A percentile compares a stretch with the other conserved stretches of the same genome.
phyloP scores from a whole-genome alignment of 768 basidiomycete genomes.

The Coprinopsis strossmayeri region DNA sequence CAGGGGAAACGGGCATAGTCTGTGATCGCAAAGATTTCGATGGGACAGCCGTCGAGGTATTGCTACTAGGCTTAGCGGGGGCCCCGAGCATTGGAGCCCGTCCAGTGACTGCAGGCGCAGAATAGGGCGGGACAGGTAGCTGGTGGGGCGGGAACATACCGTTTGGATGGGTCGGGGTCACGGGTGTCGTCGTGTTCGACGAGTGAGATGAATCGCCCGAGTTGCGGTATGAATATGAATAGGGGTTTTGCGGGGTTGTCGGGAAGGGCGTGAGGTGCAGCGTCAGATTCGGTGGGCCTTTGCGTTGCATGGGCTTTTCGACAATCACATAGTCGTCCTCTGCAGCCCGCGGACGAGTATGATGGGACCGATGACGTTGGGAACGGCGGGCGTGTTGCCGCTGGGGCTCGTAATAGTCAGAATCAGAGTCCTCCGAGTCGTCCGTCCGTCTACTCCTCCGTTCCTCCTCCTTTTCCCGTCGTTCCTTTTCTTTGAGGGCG shows the following conservation, averaged over 20 bases:
- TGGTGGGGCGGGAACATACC: neutral
- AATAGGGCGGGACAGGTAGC: neutral
- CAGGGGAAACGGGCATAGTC: neutral
- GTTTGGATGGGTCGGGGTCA: neutral
- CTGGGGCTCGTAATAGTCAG: neutral
- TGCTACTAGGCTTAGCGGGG: neutral
- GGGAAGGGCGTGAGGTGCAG: constrained; percentile 1
- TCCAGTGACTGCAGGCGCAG: neutral
- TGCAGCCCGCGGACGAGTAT: neutral
- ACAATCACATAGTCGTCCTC: neutral
- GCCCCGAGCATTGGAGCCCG: neutral
- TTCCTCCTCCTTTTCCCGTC: neutral
- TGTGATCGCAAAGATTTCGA: neutral
- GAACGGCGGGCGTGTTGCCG: neutral
- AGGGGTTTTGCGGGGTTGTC: neutral
- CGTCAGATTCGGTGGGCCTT: neutral
- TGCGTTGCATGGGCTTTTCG: neutral
- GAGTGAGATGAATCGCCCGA: constrained; percentile 3
- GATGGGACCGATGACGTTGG: neutral
- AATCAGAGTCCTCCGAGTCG: neutral
- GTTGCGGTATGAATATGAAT: constrained; percentile 3
- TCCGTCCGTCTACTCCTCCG: neutral
- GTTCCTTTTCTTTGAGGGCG: neutral
- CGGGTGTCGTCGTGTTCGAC: constrained; percentile 1
- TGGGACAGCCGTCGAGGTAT: neutral